Percentiles rank a stretch among this genome's conserved stretches.
Conservation (phyloP, 1,284 basidiomycete genomes). For the Moesziomyces globuligerus region DNA sequence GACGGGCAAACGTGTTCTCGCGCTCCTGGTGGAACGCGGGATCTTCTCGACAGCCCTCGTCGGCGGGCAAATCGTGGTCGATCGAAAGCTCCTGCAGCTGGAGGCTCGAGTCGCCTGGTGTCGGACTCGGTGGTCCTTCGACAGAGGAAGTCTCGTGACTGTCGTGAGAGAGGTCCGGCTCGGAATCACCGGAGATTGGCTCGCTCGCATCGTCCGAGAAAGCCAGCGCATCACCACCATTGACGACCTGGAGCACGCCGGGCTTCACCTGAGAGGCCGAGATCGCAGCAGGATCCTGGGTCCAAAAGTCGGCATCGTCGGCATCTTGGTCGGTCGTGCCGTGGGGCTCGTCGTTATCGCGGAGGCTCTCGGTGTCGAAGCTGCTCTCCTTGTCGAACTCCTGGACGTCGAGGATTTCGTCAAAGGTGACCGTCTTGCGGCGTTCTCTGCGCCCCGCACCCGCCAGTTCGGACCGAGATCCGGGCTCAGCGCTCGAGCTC, state of each 20-base stretch:
- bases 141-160: conserved; percentile 50
- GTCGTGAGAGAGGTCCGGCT: conserved; percentile 43
- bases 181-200: conserved; percentile 23
- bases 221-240: conserved; percentile 9
- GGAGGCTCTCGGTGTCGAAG: conserved; percentile 52
- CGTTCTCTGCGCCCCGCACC: conserved; percentile 34
- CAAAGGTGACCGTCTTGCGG: conserved; percentile 80
- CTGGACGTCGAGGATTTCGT: conserved; percentile 84
- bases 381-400: conserved; percentile 71
- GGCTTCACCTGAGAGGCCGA: background rate
- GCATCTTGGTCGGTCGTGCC: background rate
- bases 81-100: conserved; percentile 29
- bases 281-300: conserved; percentile 1
- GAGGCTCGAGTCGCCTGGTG: conserved; percentile 5
- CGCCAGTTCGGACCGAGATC: background rate
- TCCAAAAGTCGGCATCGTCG: conserved; percentile 34
- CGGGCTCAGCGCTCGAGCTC: conserved; percentile 1
- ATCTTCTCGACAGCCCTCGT: conserved; percentile 15
- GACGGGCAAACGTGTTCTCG: conserved; percentile 43
- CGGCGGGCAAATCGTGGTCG: conserved; percentile 19
- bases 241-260: conserved; percentile 41
- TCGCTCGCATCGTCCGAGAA: conserved; percentile 18
- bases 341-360: conserved; percentile 18
- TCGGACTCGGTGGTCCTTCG: conserved; percentile 48
- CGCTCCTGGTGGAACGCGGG: conserved; percentile 15